phyloP scores from a whole-genome alignment of 352 stramenopile genomes.

The Pythium brachiatum region DNA sequence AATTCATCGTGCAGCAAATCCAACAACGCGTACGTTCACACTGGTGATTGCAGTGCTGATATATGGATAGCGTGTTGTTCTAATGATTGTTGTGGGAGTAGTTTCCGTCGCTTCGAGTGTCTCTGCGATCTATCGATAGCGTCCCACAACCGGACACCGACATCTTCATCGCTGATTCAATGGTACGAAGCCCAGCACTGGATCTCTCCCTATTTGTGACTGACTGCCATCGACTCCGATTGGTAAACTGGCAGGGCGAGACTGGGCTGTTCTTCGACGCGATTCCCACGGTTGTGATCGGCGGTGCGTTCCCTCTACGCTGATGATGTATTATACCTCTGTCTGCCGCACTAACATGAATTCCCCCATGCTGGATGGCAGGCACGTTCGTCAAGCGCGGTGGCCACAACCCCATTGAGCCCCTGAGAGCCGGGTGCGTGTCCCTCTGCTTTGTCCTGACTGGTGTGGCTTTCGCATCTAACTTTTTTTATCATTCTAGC shows the following conservation, averaged over 20 bases:
- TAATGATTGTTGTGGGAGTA: constrained; percentile 11
- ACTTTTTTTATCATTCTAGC: no score
- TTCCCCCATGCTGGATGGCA: constrained; percentile 18
- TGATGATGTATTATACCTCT: no score
- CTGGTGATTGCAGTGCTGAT: no score
- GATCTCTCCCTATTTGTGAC: no score
- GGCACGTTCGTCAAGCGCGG: constrained; percentile 58
- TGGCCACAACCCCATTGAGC: constrained; percentile 77
- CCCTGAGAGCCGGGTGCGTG: constrained; percentile 50
- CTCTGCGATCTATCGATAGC: constrained; percentile 33
- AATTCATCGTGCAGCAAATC: constrained; percentile 37
- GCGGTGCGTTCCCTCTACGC: constrained; percentile 30
- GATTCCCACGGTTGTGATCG: constrained; percentile 56
- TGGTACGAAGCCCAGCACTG: constrained; percentile 56
- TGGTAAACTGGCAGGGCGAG: constrained; percentile 47
- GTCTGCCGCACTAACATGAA: background rate
- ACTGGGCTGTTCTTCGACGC: constrained; percentile 50
- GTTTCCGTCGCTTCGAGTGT: constrained; percentile 40
- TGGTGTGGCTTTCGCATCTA: no score
- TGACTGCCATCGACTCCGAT: no score
- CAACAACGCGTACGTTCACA: constrained; percentile 7
- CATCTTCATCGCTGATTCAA: constrained; percentile 67
- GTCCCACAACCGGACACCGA: constrained; percentile 28
- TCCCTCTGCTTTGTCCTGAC: no score
- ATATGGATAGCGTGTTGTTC: background rate